Percentiles rank a stretch among this genome's conserved stretches.
Evolutionary conservation across 352 stramenopile genomes (phyloP).

Genomic region (Phytophthora cryptogea): DNA sequence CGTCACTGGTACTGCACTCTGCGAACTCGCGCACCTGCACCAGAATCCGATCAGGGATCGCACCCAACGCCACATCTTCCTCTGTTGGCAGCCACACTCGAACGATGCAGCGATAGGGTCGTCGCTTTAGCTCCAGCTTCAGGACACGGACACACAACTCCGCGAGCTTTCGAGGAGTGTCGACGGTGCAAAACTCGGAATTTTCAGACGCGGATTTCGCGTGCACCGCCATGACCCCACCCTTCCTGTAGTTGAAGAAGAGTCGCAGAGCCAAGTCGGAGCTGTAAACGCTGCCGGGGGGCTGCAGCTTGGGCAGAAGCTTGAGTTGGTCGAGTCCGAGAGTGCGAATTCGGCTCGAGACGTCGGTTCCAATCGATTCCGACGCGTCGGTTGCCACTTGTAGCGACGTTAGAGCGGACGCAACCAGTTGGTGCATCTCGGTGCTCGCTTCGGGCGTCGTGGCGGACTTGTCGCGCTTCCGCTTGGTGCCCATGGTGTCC

Average conservation of each 20-base stretch:
- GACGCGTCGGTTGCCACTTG: conserved; percentile 21
- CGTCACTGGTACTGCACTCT: conserved; percentile 5
- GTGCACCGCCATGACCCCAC: conserved; percentile 13
- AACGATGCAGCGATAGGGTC: conserved; percentile 33
- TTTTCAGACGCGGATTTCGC: conserved; percentile 16
- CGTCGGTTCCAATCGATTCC: conserved; percentile 4
- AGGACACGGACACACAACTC: conserved; percentile 37
- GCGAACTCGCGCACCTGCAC: conserved; percentile 51
- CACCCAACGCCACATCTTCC: conserved; percentile 19
- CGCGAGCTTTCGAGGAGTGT: conserved; percentile 33
- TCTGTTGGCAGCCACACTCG: conserved; percentile 34
- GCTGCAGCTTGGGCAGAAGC: conserved; percentile 27
- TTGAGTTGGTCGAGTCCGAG: conserved; percentile 31
- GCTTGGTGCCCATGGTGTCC: conserved; percentile 27
- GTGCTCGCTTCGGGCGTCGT: conserved; percentile 13
- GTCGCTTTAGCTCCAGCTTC: conserved; percentile 20
- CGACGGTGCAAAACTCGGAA: conserved; percentile 24
- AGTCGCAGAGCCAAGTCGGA: conserved; percentile 35
- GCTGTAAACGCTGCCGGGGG: conserved; percentile 33
- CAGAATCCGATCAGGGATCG: conserved; percentile 48
- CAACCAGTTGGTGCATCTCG: conserved; percentile 23
- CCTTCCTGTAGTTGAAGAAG: conserved; percentile 29
- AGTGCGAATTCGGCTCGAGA: conserved; percentile 12
- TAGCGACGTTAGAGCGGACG: conserved; percentile 10
- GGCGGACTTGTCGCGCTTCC: conserved; percentile 18